These are phyloP conservation scores for Paraphaeosphaeria minitans DNA, from an alignment of 2,329 filamentous ascomycete genomes.

Conservation along the genomic window DNA sequence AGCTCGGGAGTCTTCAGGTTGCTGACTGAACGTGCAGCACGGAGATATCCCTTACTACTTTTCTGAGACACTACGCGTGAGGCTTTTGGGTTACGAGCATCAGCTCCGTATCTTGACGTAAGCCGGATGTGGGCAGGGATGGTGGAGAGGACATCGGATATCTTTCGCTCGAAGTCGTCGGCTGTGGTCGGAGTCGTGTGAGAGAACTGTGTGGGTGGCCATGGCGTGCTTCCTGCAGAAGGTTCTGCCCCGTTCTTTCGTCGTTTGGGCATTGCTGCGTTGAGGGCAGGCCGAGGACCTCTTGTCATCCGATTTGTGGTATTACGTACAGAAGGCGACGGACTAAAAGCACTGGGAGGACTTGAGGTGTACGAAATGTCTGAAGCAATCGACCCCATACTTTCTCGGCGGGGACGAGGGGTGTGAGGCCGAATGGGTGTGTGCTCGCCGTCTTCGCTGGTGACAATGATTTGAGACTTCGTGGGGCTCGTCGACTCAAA, in stretches of 20 bases:
- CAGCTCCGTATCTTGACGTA: conserved; percentile 48
- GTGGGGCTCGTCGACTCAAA: conserved; percentile 11
- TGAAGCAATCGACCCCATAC: conserved; percentile 38
- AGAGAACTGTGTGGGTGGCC: conserved; percentile 44
- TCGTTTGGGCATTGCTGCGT: conserved; percentile 51
- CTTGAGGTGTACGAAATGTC: conserved; percentile 40
- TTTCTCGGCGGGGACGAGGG: conserved; percentile 37
- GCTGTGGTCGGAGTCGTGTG: conserved; percentile 34
- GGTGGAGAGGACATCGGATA: conserved; percentile 75
- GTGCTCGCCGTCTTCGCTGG: conserved; percentile 22
- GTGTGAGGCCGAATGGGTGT: conserved; percentile 33
- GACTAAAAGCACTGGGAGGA: conserved; percentile 34
- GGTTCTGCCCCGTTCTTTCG: conserved; percentile 47
- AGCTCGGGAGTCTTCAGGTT: conserved; percentile 44
- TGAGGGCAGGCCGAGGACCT: conserved; percentile 48
- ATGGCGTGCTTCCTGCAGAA: conserved; percentile 30
- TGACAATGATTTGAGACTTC: conserved; percentile 28
- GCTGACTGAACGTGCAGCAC: conserved; percentile 39
- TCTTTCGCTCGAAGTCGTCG: conserved; percentile 77
- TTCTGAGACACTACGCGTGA: conserved; percentile 33
- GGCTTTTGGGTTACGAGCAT: conserved; percentile 38
- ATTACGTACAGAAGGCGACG: conserved; percentile 45
- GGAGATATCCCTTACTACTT: conserved; percentile 38
- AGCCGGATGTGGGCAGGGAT: conserved; percentile 82
- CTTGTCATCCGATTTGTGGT: conserved; percentile 31